Conservation (phyloP, 306 rosid species). For the Potentilla sterilis region DNA sequence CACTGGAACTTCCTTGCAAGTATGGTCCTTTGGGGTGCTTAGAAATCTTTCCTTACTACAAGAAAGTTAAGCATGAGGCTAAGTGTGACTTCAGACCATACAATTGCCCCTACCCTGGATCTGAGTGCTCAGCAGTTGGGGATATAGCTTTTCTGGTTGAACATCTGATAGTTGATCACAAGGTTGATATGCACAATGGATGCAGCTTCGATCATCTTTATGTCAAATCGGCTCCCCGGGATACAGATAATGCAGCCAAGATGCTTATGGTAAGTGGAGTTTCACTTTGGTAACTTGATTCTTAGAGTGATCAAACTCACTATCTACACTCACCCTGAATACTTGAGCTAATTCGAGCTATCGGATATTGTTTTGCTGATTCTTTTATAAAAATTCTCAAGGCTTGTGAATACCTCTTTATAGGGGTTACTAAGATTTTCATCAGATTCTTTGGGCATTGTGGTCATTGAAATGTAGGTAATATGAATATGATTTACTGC, state of each 20-base stretch:
- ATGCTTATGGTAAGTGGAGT: conserved; percentile 27
- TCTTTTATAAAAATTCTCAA: background rate
- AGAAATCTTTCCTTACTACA: conserved; percentile 29
- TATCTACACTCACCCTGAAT: background rate
- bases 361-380: background rate
- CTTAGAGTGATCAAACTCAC: too few species aligned
- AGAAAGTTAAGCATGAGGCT: conserved; percentile 28
- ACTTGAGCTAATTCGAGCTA: background rate
- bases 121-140: conserved; percentile 21
- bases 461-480: background rate
- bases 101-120: conserved; percentile 26
- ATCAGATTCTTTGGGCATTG: background rate
- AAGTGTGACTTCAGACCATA: conserved; percentile 27
- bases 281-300: background rate
- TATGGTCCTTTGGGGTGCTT: conserved; percentile 24
- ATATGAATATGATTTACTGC: background rate
- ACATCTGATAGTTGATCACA: conserved; percentile 29
- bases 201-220: conserved; percentile 30
- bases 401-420: too few species aligned
- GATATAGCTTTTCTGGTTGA: conserved; percentile 22
- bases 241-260: conserved; percentile 22
- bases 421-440: background rate
- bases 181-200: conserved; percentile 26
- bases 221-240: conserved; percentile 20
- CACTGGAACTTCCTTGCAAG: conserved; percentile 27